These are phyloP conservation scores for Lachnellula cervina DNA, from an alignment of 2,329 filamentous ascomycete species.

Conservation along the genomic window DNA sequence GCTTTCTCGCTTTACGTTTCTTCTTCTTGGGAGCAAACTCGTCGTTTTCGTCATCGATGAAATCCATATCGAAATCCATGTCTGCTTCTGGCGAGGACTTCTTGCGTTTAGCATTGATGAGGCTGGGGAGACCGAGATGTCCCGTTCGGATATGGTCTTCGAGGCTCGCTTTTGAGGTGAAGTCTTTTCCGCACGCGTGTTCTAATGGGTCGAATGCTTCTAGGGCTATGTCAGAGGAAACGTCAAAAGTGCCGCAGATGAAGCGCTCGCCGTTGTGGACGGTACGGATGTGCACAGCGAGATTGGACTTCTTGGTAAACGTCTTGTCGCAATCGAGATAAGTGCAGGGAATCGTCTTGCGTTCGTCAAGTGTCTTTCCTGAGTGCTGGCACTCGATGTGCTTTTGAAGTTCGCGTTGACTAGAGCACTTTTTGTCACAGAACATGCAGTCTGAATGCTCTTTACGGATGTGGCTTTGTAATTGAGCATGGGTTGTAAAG, in stretches of 20 bases:
- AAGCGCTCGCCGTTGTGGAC: slow-evolving; percentile 74
- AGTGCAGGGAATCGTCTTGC: slow-evolving; percentile 63
- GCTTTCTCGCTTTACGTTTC: slow-evolving; percentile 7
- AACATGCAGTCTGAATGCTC: slow-evolving; percentile 72
- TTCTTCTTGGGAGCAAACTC: slow-evolving; percentile 7
- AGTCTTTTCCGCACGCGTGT: slow-evolving; percentile 69
- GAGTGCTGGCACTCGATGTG: slow-evolving; percentile 78
- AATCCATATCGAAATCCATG: background rate
- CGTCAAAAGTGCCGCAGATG: slow-evolving; percentile 68
- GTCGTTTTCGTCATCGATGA: slow-evolving; percentile 8
- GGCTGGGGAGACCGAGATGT: slow-evolving; percentile 60
- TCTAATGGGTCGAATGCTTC: slow-evolving; percentile 54
- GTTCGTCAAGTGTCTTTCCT: slow-evolving; percentile 53
- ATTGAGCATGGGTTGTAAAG: slow-evolving; percentile 67
- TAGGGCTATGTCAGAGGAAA: slow-evolving; percentile 53
- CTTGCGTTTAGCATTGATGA: slow-evolving; percentile 35
- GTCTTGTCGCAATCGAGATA: slow-evolving; percentile 64
- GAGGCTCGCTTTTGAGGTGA: slow-evolving; percentile 71
- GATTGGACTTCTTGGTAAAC: slow-evolving; percentile 80
- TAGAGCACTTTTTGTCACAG: slow-evolving; percentile 65
- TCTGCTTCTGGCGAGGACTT: slow-evolving; percentile 32
- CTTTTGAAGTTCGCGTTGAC: slow-evolving; percentile 62
- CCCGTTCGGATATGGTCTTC: slow-evolving; percentile 81
- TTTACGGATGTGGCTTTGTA: slow-evolving; percentile 68
- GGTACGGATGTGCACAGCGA: slow-evolving; percentile 72